phyloP scores from a whole-genome alignment of 2,329 filamentous ascomycete species.

The Fusarium scirpi region DNA sequence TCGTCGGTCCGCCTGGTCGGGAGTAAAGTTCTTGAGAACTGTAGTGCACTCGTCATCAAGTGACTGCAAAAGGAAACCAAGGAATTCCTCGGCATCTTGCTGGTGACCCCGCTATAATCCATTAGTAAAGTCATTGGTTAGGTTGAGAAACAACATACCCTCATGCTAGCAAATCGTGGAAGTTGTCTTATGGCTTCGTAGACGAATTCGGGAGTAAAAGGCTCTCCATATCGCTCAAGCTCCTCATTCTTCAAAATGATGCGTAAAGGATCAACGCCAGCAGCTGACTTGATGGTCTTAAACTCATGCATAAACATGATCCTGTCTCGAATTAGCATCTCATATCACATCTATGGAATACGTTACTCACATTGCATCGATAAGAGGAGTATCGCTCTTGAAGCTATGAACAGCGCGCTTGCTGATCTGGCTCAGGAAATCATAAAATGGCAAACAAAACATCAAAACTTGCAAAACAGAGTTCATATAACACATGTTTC shows the following conservation, averaged over 20 bases:
- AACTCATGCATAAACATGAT: conserved; percentile 98
- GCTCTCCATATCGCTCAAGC: conserved; percentile 88
- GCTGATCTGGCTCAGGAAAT: conserved; percentile 88
- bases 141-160: conserved; percentile 65
- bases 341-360: neutral
- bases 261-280: conserved; percentile 78
- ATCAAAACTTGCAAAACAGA: conserved; percentile 96
- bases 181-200: conserved; percentile 92
- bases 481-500: conserved; percentile 99
- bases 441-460: conserved; percentile 93
- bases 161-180: conserved; percentile 91
- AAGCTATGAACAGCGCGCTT: conserved; percentile 89
- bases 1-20: conserved; percentile 49
- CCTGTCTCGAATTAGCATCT: conserved; percentile 59
- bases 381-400: conserved; percentile 91
- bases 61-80: conserved; percentile 91
- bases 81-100: conserved; percentile 97
- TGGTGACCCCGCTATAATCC: conserved; percentile 83
- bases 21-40: conserved; percentile 66
- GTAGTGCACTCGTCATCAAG: conserved; percentile 91
- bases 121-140: conserved; percentile 2
- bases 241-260: conserved; percentile 83
- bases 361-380: conserved; percentile 86
- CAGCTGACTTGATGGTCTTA: conserved; percentile 83
- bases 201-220: conserved; percentile 93